Evolutionary conservation across 2,329 filamentous ascomycete genomes (phyloP), one percentile per base, ranked within the genome.

Genomic region (Ceratocystis huliohia): DNA sequence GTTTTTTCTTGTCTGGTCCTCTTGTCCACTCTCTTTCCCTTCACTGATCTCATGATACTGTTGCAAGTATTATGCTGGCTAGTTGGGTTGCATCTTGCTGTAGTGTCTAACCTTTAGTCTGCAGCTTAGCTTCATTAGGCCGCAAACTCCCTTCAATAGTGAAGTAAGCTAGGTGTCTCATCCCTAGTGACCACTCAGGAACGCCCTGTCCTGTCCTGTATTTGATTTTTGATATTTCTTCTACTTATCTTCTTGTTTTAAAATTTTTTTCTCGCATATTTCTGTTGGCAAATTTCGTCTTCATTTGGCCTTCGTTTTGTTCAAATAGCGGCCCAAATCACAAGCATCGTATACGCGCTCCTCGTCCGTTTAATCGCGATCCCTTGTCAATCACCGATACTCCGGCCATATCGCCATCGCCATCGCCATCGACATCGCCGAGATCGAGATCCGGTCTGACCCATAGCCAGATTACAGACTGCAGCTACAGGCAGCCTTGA

Each of bases 51-150:
- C 28, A 33, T 33, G 53, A 57, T 57, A 37, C 28, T 15, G 17
- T 33, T 30, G 22, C 30, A 6, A 17, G n/a, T 37, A 17, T n/a
- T 15, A 37, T 59, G 22, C 53, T 56, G 25, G 22, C n/a, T 53
- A 3, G 56, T 30, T 37, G 28, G 56, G 20, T 59, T 59, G 56
- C 22, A 37, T 17, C 10, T 8, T 30, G 15, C 28, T 33, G 13
- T 59, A 59, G 56, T 59, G 13, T 59, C 15, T 15, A 25, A n/a
- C 28, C 56, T 59, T 25, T 59, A 59, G 56, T 37, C 56, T 59
- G 20, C 50, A 28, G 25, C 50, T 56, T 8, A 30, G 25, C 56
- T 30, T 37, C 25, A 15, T 20, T 59, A n/a, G 56, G 6, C 56
- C 10, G 56, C 28, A 30, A 37, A 37, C 17, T 37, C 56, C 56